Conservation (phyloP, 2,329 filamentous ascomycete species). For the Leptographium lundbergii region DNA sequence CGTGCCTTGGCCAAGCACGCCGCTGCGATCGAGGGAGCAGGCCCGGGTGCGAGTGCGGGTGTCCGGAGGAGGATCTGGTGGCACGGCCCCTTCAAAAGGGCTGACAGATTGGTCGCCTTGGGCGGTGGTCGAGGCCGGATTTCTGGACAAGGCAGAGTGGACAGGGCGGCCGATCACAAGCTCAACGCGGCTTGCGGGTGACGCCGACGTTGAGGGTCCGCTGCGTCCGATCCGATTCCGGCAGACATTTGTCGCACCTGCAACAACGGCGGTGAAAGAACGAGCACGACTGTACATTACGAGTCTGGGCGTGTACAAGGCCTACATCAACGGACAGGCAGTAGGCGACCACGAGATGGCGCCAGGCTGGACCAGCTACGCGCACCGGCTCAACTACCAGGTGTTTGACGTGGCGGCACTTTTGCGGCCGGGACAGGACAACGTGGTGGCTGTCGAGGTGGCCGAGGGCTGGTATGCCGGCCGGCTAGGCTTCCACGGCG, state of each 20-base stretch:
- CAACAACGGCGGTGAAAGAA: neutral
- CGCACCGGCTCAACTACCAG: slow-evolving; percentile 26
- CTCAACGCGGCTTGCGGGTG: neutral
- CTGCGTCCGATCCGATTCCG: slow-evolving; percentile 11
- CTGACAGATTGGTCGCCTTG: slow-evolving; percentile 11
- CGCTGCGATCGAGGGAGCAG: slow-evolving; percentile 6
- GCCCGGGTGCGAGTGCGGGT: slow-evolving; percentile 10
- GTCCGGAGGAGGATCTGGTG: neutral
- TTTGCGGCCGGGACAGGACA: slow-evolving; percentile 11
- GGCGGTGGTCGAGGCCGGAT: slow-evolving; percentile 8
- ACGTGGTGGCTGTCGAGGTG: slow-evolving; percentile 26
- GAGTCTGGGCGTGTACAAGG: slow-evolving; percentile 21
- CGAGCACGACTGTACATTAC: slow-evolving; percentile 23
- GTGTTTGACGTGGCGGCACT: slow-evolving; percentile 26
- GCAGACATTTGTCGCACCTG: slow-evolving; percentile 3
- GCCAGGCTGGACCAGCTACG: slow-evolving; percentile 30
- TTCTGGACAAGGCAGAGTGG: slow-evolving; percentile 9
- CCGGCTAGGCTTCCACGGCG: slow-evolving; percentile 13
- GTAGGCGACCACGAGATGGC: slow-evolving; percentile 20
- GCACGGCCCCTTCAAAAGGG: neutral
- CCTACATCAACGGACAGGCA: slow-evolving; percentile 21
- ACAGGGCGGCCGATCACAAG: slow-evolving; percentile 2
- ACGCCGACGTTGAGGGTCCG: slow-evolving; percentile 5
- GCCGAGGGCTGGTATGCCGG: slow-evolving; percentile 32
- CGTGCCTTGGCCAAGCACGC: slow-evolving; percentile 21